Percentiles rank a stretch among this genome's conserved stretches.
Conservation (phyloP, 495 filamentous ascomycete genomes). For the Penicillium waksmanii region DNA sequence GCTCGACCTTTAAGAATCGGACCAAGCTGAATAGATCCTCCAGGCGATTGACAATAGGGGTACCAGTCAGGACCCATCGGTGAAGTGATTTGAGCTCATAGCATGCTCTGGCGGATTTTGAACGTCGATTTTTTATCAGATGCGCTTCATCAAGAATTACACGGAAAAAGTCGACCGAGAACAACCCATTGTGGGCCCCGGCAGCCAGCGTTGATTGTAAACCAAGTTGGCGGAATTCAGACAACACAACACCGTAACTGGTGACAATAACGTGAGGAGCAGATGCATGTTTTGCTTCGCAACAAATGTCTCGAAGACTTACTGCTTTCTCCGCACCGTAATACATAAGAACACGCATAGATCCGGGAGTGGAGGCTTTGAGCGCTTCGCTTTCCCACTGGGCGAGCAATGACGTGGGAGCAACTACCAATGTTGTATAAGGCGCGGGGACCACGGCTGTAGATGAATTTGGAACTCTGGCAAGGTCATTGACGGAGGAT, state of each 20-base stretch:
- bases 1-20: conserved; percentile 88
- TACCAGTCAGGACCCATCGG: conserved; percentile 93
- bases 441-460: conserved; percentile 67
- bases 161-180: conserved; percentile 90
- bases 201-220: conserved; percentile 56
- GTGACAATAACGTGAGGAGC: conserved; percentile 92
- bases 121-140: conserved; percentile 86
- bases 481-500: conserved; percentile 56
- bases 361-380: conserved; percentile 81
- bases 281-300: conserved; percentile 65
- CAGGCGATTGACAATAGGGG: conserved; percentile 93
- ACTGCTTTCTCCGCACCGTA: conserved; percentile 83
- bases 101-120: conserved; percentile 90
- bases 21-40: conserved; percentile 98
- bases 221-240: conserved; percentile 77
- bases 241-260: conserved; percentile 91
- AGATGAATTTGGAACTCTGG: conserved; percentile 59
- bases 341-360: conserved; percentile 83
- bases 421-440: conserved; percentile 90
- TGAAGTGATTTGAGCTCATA: conserved; percentile 84
- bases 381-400: conserved; percentile 97
- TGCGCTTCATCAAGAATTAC: conserved; percentile 96
- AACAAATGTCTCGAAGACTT: conserved; percentile 78
- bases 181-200: conserved; percentile 70
- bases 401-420: conserved; percentile 89